Evolutionary conservation across 805 yeast species (phyloP).

Genomic region (Hanseniaspora hatyaiensis): DNA sequence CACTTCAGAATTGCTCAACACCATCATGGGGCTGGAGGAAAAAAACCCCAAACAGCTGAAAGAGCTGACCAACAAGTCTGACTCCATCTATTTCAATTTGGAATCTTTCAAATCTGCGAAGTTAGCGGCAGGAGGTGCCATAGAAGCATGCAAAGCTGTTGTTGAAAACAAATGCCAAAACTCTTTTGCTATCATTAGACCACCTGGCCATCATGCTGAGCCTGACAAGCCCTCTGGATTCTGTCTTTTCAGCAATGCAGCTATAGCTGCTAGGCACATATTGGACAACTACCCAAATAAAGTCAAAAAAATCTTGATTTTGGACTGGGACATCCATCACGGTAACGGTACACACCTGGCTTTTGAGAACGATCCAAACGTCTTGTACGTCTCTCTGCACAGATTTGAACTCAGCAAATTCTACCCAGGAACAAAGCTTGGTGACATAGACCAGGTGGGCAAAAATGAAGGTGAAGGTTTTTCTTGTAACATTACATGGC

Average conservation of each 20-base stretch:
- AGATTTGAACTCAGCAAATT: conserved; percentile 84
- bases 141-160: conserved; percentile 91
- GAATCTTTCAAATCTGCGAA: conserved; percentile 81
- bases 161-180: conserved; percentile 86
- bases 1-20: conserved; percentile 64
- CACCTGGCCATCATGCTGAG: conserved; percentile 99
- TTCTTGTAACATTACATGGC: conserved; percentile 90
- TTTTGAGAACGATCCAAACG: conserved; percentile 78
- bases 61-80: conserved; percentile 80
- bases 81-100: conserved; percentile 87
- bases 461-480: conserved; percentile 78
- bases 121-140: conserved; percentile 91
- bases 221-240: conserved; percentile 96
- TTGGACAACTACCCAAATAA: conserved; percentile 76
- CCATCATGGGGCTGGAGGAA: conserved; percentile 58
- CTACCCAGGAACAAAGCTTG: conserved; percentile 88
- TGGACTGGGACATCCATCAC: conserved; percentile 99
- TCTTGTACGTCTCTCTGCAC: conserved; percentile 81
- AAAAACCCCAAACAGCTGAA: conserved; percentile 69
- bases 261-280: conserved; percentile 86
- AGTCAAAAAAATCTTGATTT: conserved; percentile 65
- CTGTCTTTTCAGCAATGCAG: conserved; percentile 89
- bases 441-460: conserved; percentile 71
- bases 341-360: conserved; percentile 98
- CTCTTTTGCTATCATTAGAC: conserved; percentile 87